A percentile compares a stretch with the other conserved stretches of the same genome.
phyloP scores from a whole-genome alignment of 1,139 yeast species.

The Hanseniaspora sp. region DNA sequence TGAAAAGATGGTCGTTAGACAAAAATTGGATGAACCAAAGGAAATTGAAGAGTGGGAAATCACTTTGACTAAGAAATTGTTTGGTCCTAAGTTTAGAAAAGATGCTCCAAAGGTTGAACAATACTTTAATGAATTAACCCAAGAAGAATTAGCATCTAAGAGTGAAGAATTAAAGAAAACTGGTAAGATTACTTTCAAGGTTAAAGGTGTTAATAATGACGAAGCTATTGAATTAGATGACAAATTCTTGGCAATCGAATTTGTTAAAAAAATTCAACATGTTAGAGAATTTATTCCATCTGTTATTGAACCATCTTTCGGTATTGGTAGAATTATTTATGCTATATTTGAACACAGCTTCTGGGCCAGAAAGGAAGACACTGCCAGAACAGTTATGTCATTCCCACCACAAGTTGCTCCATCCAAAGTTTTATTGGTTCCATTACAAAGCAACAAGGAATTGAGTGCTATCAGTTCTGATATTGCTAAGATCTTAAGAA shows the following conservation, averaged over 20 bases:
- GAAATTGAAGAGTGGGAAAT: conserved; percentile 75
- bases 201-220: conserved; percentile 49
- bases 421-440: conserved; percentile 90
- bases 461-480: conserved; percentile 65
- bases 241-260: conserved; percentile 61
- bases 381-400: conserved; percentile 82
- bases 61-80: conserved; percentile 82
- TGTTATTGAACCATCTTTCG: conserved; percentile 98
- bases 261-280: conserved; percentile 74
- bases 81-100: conserved; percentile 95
- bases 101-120: conserved; percentile 88
- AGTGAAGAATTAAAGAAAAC: conserved; percentile 51
- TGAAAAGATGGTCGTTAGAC: conserved; percentile 88
- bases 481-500: conserved; percentile 60
- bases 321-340: conserved; percentile 95
- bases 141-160: conserved; percentile 73
- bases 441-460: conserved; percentile 75
- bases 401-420: conserved; percentile 96
- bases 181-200: conserved; percentile 54
- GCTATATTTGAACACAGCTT: conserved; percentile 86
- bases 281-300: conserved; percentile 93
- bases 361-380: conserved; percentile 91
- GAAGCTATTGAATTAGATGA: conserved; percentile 52
- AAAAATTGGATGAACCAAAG: conserved; percentile 72
- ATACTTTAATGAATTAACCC: conserved; percentile 64